These are phyloP conservation scores for Fusarium equiseti DNA, from an alignment of 2,329 filamentous ascomycete species.

Conservation along the genomic window DNA sequence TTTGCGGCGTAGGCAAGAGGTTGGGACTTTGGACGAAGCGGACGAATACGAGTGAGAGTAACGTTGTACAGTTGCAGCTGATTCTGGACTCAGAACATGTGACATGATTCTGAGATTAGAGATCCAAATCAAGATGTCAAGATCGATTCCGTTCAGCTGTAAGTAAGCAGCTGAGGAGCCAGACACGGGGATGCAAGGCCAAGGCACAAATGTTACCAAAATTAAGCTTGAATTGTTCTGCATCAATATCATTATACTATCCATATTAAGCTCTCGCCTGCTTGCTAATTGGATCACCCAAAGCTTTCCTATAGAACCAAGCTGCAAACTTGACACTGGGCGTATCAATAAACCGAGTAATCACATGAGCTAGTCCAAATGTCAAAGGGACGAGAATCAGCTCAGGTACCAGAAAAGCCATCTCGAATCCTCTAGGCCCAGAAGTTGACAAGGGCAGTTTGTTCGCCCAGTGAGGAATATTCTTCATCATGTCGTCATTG, in stretches of 20 bases:
- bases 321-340: constrained; percentile 69
- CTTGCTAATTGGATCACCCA: constrained; percentile 42
- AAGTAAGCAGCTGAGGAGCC: neutral
- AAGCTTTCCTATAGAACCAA: constrained; percentile 66
- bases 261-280: constrained; percentile 26
- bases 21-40: neutral
- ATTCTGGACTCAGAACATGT: constrained; percentile 1
- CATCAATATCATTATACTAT: constrained; percentile 6
- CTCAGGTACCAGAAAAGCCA: constrained; percentile 70
- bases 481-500: constrained; percentile 60
- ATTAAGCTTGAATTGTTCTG: constrained; percentile 36
- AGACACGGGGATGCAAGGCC: constrained; percentile 1
- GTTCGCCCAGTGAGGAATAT: constrained; percentile 69
- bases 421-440: constrained; percentile 71
- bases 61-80: neutral
- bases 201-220: constrained; percentile 6
- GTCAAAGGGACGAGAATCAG: constrained; percentile 71
- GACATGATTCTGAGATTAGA: constrained; percentile 10
- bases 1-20: neutral
- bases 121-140: neutral
- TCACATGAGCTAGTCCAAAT: constrained; percentile 68
- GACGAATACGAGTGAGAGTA: constrained; percentile 13
- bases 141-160: neutral
- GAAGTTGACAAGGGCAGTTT: constrained; percentile 64
- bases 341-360: constrained; percentile 68